Conservation (phyloP, 1,139 yeast genomes). For the Zygosaccharomyces sapae region DNA sequence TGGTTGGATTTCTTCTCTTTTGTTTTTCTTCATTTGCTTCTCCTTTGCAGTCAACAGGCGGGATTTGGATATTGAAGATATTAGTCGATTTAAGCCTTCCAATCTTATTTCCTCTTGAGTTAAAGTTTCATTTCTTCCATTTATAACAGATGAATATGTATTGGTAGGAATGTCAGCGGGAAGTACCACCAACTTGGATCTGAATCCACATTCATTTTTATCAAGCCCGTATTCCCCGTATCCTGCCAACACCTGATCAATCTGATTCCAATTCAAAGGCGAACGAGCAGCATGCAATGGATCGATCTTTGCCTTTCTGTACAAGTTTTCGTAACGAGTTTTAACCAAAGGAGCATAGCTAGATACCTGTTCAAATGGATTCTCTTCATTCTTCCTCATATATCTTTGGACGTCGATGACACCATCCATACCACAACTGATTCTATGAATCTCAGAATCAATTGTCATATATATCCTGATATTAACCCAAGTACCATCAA, state of each 20-base stretch:
- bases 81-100: conserved; percentile 77
- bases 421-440: conserved; percentile 66
- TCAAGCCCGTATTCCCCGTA: conserved; percentile 64
- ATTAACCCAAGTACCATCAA: conserved; percentile 47
- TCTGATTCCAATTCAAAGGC: conserved; percentile 79
- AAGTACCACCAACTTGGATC: conserved; percentile 76
- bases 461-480: conserved; percentile 65
- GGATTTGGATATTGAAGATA: conserved; percentile 61
- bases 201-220: conserved; percentile 54
- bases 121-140: conserved; percentile 55
- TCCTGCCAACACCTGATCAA: conserved; percentile 89
- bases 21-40: conserved; percentile 34
- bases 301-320: conserved; percentile 56
- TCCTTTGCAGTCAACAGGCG: conserved; percentile 47
- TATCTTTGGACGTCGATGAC: conserved; percentile 76
- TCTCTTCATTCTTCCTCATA: conserved; percentile 35
- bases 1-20: conserved; percentile 55
- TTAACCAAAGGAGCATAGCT: conserved; percentile 48
- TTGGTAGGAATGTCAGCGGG: conserved; percentile 69
- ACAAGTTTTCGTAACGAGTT: conserved; percentile 71
- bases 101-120: conserved; percentile 79
- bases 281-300: conserved; percentile 51
- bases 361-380: conserved; percentile 33
- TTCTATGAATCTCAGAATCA: conserved; percentile 80
- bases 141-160: conserved; percentile 36